A percentile compares a stretch with the other conserved stretches of the same genome.
phyloP scores from a whole-genome alignment of 2,329 filamentous ascomycete genomes.

The Pseudophaeomoniella oleicola region DNA sequence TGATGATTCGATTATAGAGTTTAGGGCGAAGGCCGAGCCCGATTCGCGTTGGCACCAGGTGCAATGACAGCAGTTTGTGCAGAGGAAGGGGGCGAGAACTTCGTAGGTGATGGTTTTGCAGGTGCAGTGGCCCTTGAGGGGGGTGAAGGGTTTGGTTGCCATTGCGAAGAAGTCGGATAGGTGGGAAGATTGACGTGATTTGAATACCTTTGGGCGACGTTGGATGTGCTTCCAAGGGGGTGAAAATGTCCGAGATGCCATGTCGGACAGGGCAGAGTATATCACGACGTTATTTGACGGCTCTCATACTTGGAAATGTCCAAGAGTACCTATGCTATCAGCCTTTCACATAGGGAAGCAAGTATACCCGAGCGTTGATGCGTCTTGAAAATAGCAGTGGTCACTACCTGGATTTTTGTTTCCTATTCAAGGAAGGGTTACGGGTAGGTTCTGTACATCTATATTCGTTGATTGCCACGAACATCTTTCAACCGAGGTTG shows the following conservation, averaged over 20 bases:
- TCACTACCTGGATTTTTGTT: too few relatives aligned
- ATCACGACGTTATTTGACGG: neutral
- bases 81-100: neutral
- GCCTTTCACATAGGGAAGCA: neutral
- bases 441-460: too few relatives aligned
- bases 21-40: conserved; percentile 1
- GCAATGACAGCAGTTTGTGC: conserved; percentile 1
- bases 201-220: neutral
- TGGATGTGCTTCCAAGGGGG: neutral
- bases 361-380: neutral
- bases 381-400: neutral
- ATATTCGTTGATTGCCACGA: too few relatives aligned
- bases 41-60: conserved; percentile 2
- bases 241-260: neutral
- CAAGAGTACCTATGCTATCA: neutral
- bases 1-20: conserved; percentile 1
- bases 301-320: neutral
- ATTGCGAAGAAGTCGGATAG: neutral
- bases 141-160: neutral
- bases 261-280: neutral
- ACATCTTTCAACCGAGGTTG: too few relatives aligned
- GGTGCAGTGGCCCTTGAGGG: neutral
- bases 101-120: conserved; percentile 1
- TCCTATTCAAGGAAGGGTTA: too few relatives aligned
- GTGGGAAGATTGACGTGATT: neutral